Evolutionary conservation across 441 rosid genomes (phyloP), one percentile per base, ranked within the genome.

Genomic region (Populus hybrid): DNA sequence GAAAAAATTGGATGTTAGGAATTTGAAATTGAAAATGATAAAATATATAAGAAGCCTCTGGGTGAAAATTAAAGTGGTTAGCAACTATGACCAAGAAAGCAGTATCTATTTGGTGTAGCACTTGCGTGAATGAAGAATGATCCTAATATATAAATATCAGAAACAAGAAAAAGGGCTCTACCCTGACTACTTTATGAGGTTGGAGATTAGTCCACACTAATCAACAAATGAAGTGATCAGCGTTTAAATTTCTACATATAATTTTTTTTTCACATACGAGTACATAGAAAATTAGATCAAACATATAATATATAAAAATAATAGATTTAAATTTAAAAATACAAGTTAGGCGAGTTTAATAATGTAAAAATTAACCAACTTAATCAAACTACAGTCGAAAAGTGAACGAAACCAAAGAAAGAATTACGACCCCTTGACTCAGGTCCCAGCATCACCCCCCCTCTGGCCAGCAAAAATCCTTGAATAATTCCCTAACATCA

Each of bases 401-500:
- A 42, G 11, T 40, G 70, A 7, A 28, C 6, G 0, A 21, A 70
- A 46, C 28, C 18, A n/a, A 50, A 72, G 59, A 80, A 34, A 35
- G 66, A 70, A 38, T n/a, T 24, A 3, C 10, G 74, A 12, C n/a
- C 50, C 79, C 53, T 7, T 28, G 84, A 63, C 75, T 79, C 81
- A 61, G 21, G 19, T 10, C n/a, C n/a, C 65, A 14, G 57, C 74
- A 50, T 70, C 69, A 40, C n/a, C n/a, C n/a, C n/a, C n/a, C n/a
- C n/a, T 64, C 70, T 21, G 21, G 68, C 71, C 76, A 57, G 5
- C 73, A n/a, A n/a, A 40, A 3, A 67, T 11, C 50, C 32, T 7
- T 10, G 68, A n/a, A 7, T 14, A 53, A 32, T 75, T 68, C 67
- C 76, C 76, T 74, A n/a, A 76, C 72, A 59, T 68, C 86, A 76